These are phyloP conservation scores for Canariomyces notabilis DNA, from an alignment of 2,329 filamentous ascomycete genomes.

Conservation along the genomic window DNA sequence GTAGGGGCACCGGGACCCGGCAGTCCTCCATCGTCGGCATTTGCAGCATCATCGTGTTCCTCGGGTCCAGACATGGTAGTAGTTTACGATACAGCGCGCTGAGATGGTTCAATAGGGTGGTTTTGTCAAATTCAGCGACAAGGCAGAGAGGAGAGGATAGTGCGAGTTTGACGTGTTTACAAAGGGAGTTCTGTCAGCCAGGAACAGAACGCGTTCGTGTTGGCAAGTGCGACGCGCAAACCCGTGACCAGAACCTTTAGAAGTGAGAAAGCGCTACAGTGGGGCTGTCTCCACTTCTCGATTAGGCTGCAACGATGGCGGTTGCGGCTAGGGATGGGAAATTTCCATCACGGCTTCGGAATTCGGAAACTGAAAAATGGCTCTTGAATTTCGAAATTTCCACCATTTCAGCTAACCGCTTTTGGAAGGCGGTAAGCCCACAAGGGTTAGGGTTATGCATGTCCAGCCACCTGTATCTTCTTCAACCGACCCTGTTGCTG, in stretches of 20 bases:
- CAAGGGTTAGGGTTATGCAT: too few relatives aligned
- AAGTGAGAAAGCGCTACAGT: too few relatives aligned
- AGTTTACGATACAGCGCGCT: neutral
- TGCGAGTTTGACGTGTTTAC: slow-evolving; percentile 1
- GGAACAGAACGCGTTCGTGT: slow-evolving; percentile 8
- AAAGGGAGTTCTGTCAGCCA: slow-evolving; percentile 4
- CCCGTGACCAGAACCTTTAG: slow-evolving; percentile 6
- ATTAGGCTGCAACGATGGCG: neutral
- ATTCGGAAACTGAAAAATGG: too few relatives aligned
- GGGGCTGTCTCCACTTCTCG: neutral
- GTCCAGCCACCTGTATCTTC: too few relatives aligned
- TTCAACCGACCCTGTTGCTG: too few relatives aligned
- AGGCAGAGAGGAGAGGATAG: neutral
- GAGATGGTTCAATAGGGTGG: neutral
- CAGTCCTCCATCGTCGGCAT: slow-evolving; percentile 63
- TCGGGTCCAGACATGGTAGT: slow-evolving; percentile 45
- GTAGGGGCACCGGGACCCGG: slow-evolving; percentile 91
- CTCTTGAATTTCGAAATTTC: too few relatives aligned
- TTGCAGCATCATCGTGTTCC: slow-evolving; percentile 63
- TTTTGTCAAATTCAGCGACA: neutral
- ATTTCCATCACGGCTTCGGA: too few relatives aligned
- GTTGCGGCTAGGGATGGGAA: too few relatives aligned
- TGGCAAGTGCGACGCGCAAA: slow-evolving; percentile 7
- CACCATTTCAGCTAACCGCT: too few relatives aligned
- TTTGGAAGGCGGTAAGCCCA: too few relatives aligned